Evolutionary conservation across 768 basidiomycete genomes (phyloP).

Genomic region (Phylloporus rhodoxanthus): DNA sequence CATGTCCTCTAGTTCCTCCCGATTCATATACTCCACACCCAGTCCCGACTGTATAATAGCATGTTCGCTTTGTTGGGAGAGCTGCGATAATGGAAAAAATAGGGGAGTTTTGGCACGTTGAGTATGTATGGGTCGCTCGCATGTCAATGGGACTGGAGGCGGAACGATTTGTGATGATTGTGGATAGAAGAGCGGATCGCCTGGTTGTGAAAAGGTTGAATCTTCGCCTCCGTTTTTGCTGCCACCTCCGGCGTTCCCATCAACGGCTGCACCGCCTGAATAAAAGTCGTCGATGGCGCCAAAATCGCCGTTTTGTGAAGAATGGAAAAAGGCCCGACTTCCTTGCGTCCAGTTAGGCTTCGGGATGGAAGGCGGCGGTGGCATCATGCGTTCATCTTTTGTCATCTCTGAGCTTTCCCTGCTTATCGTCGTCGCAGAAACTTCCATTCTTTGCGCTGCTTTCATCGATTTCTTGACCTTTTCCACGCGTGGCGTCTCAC

Average conservation of each 20-base stretch:
- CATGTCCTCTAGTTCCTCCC: slow-evolving; percentile 50
- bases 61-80: slow-evolving; percentile 50
- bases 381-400: slow-evolving; percentile 33
- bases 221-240: slow-evolving; percentile 4
- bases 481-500: slow-evolving; percentile 40
- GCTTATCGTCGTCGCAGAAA: slow-evolving; percentile 7
- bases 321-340: slow-evolving; percentile 11
- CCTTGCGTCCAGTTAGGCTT: slow-evolving; percentile 11
- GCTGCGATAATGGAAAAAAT: slow-evolving; percentile 54
- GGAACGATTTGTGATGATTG: slow-evolving; percentile 18
- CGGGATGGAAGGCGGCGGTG: slow-evolving; percentile 31
- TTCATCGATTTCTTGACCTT: slow-evolving; percentile 39
- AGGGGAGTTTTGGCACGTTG: slow-evolving; percentile 19
- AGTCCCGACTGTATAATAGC: slow-evolving; percentile 56
- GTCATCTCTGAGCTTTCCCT: slow-evolving; percentile 12
- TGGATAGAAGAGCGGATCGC: slow-evolving; percentile 23
- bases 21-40: slow-evolving; percentile 61
- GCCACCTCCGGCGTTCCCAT: not conserved
- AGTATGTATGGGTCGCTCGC: slow-evolving; percentile 3
- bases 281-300: slow-evolving; percentile 10
- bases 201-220: not conserved
- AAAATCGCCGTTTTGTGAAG: slow-evolving; percentile 16
- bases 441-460: slow-evolving; percentile 30
- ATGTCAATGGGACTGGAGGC: slow-evolving; percentile 1
- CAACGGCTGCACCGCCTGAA: not conserved